These are phyloP conservation scores for Lentinula edodes DNA, from an alignment of 768 basidiomycete species.

Conservation along the genomic window DNA sequence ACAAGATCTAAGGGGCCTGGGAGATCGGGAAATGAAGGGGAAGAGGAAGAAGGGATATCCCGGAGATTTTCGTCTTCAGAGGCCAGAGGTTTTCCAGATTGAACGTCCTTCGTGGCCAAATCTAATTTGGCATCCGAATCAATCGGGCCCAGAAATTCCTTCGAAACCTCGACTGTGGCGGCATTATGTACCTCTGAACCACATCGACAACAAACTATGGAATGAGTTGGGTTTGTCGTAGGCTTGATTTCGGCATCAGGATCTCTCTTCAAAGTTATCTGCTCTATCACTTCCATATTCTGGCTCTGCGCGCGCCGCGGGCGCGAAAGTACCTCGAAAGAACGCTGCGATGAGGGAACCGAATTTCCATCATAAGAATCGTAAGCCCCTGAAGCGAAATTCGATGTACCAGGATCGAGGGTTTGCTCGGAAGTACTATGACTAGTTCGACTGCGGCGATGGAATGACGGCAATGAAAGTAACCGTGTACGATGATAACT, in stretches of 20 bases:
- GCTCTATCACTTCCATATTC: not conserved
- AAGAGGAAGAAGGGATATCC: no score
- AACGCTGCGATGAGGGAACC: not conserved
- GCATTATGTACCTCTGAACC: not conserved
- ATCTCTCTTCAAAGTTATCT: not conserved
- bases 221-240: not conserved
- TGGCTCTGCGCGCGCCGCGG: not conserved
- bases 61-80: not conserved
- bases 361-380: not conserved
- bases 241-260: not conserved
- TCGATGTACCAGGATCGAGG: not conserved
- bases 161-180: not conserved
- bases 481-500: not conserved
- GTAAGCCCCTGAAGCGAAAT: not conserved
- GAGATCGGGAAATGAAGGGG: no score
- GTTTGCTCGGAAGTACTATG: not conserved
- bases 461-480: not conserved
- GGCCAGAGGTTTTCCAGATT: not conserved
- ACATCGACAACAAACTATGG: not conserved
- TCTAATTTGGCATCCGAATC: not conserved
- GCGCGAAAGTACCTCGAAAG: not conserved
- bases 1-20: no score
- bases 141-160: not conserved
- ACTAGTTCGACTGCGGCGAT: not conserved
- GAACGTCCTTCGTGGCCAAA: not conserved